Conservation (phyloP, 495 filamentous ascomycete species). For the Penicillium soppii region DNA sequence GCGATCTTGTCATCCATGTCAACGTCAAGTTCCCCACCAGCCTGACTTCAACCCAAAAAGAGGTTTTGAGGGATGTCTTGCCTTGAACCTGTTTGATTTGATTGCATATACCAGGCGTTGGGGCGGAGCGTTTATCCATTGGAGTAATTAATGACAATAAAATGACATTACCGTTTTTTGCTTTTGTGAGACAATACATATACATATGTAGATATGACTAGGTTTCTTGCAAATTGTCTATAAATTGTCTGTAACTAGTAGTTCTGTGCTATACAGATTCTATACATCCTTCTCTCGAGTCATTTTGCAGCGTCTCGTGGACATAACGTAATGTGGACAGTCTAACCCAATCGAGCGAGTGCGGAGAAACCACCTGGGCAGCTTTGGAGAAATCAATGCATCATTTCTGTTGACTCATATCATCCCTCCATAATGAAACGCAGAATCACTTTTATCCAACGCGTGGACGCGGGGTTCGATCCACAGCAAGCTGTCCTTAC, state of each 20-base stretch:
- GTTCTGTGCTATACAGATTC: no score
- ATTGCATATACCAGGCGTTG: conserved; percentile 36
- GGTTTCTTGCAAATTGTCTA: neutral
- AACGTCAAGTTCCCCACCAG: conserved; percentile 86
- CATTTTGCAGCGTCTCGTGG: neutral
- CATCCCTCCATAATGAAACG: conserved; percentile 64
- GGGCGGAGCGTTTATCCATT: conserved; percentile 18
- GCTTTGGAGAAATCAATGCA: conserved; percentile 12
- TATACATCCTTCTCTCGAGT: no score
- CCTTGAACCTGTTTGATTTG: conserved; percentile 20
- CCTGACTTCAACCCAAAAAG: conserved; percentile 74
- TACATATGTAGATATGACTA: neutral
- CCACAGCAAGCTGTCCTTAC: conserved; percentile 57
- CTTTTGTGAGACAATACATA: no score
- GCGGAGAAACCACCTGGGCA: conserved; percentile 22
- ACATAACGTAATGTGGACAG: conserved; percentile 10
- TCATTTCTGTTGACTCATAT: conserved; percentile 1
- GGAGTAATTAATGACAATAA: conserved; percentile 17
- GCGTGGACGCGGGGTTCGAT: conserved; percentile 57
- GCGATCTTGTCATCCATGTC: conserved; percentile 85
- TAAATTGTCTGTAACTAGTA: no score
- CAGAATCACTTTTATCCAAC: conserved; percentile 78
- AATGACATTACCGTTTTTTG: neutral
- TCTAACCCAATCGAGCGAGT: conserved; percentile 25
- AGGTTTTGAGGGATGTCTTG: conserved; percentile 73